Base-by-base conservation (phyloP, 352 stramenopile species). In the Phytophthora sp. region DNA sequence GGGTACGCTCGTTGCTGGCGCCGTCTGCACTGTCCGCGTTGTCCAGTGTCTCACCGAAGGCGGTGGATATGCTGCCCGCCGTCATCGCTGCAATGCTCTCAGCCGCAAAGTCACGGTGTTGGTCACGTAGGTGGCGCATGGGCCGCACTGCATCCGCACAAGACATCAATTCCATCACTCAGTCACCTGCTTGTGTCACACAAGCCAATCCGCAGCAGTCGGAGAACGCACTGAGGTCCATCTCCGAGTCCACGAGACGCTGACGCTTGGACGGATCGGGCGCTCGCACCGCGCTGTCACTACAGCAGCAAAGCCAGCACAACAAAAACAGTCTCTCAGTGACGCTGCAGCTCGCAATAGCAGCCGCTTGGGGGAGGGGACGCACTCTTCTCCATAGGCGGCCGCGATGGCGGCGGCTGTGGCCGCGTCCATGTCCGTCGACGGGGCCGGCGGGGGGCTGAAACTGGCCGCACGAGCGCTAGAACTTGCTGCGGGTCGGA, bases 221-320 rank as follows among this genome's bases (percentile, higher is more conserved):
- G 21, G 44, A n/a, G n/a, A 60, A 54, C 70, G 63, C 57, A 84
- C 76, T 42, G 18, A 74, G 55, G 47, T 88, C 79, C 41, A 81
- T 83, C 11, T 71, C 64, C 21, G 76, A 79, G 31, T 74, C 84
- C 16, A 94, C 84, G 15, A 95, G 77, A n/a, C 84, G 83, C 69
- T 95, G 84, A 12, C 87, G 84, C 64, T 91, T 93, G 33, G 85
- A 90, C 42, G 87, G 83, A 61, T 95, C 87, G 9, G 87, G 87
- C 1, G 87, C 87, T 26, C 87, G 87, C 29, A 95, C 74, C 18
- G 83, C 78, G 26, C 85, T 86, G n/a, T 66, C 54, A 35, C 54
- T 63, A 29, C 23, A 72, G 23, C 18, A 53, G 51, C 0, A 54
- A 18, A n/a, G n/a, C n/a, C n/a, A n/a, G n/a, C 26, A 57, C 38